Evolutionary conservation across 202 grass and related monocot genomes (phyloP).

Genomic region (Saccharum hybrid): DNA sequence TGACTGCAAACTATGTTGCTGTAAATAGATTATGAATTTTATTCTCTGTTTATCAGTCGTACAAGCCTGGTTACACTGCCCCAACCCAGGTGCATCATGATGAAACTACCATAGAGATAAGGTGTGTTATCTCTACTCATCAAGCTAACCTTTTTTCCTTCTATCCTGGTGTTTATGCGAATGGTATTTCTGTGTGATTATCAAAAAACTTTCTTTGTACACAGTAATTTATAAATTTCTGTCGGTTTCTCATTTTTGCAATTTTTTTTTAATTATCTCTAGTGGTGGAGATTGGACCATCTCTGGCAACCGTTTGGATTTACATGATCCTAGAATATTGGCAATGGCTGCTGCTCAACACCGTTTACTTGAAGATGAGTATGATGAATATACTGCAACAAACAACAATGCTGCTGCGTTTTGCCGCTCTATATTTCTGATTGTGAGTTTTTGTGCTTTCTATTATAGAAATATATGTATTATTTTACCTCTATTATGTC

Average conservation of each 20-base stretch:
- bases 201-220: neutral
- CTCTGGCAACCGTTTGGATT: constrained; percentile 67
- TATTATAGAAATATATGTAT: constrained; percentile 7
- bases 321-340: constrained; percentile 77
- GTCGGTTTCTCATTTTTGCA: constrained; percentile 22
- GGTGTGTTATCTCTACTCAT: constrained; percentile 42
- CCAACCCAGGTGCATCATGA: constrained; percentile 60
- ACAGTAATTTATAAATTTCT: too few relatives aligned
- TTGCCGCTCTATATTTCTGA: constrained; percentile 78
- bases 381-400: constrained; percentile 73
- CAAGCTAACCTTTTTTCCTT: constrained; percentile 5
- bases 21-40: constrained; percentile 50
- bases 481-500: constrained; percentile 28
- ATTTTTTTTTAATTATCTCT: constrained; percentile 3
- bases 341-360: constrained; percentile 78
- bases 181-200: constrained; percentile 17
- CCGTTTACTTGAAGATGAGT: constrained; percentile 75
- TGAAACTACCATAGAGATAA: constrained; percentile 87
- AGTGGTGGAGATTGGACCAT: constrained; percentile 87
- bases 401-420: constrained; percentile 78
- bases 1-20: constrained; percentile 39
- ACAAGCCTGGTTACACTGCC: constrained; percentile 83
- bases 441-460: constrained; percentile 61
- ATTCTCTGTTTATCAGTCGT: constrained; percentile 59
- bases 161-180: constrained; percentile 13